phyloP scores from a whole-genome alignment of 2,329 filamentous ascomycete species.

The Monosporascus ibericus region DNA sequence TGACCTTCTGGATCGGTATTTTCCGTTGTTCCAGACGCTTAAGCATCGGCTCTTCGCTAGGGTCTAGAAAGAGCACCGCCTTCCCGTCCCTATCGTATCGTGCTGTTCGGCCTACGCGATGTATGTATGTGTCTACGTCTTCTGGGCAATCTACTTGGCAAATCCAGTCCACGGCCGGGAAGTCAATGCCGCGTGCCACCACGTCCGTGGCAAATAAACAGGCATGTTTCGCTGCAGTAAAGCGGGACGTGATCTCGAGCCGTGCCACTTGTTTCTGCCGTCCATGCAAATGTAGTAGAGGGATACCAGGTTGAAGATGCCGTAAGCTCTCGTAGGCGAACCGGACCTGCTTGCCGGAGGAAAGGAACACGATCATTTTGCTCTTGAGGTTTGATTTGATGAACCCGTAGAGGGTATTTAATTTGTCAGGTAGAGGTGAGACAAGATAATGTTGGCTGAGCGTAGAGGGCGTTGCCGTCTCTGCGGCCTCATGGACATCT shows the following conservation, averaged over 20 bases:
- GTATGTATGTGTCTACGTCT: conserved; percentile 95
- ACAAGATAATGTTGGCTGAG: conserved; percentile 90
- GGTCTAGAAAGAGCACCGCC: conserved; percentile 86
- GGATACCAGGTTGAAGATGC: conserved; percentile 89
- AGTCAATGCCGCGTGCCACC: conserved; percentile 88
- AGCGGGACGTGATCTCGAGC: conserved; percentile 79
- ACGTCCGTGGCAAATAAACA: conserved; percentile 96
- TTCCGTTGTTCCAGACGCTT: conserved; percentile 81
- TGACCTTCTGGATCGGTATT: conserved; percentile 80
- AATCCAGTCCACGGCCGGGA: conserved; percentile 96
- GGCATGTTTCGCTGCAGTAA: conserved; percentile 71
- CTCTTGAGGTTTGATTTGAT: conserved; percentile 84
- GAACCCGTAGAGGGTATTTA: conserved; percentile 90
- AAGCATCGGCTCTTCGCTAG: conserved; percentile 90
- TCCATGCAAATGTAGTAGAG: conserved; percentile 86
- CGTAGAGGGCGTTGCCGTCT: conserved; percentile 71
- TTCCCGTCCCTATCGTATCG: conserved; percentile 82
- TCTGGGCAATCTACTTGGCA: conserved; percentile 98
- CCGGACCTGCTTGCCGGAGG: conserved; percentile 91
- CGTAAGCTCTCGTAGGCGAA: conserved; percentile 93
- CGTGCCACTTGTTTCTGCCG: conserved; percentile 88
- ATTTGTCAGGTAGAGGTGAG: conserved; percentile 78
- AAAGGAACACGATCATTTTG: conserved; percentile 94
- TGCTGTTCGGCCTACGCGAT: conserved; percentile 91
- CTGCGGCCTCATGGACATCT: conserved; percentile 79